Percentiles rank a stretch among this genome's conserved stretches.
phyloP scores from a whole-genome alignment of 208 protist species.

The Wallacemonas sp. region DNA sequence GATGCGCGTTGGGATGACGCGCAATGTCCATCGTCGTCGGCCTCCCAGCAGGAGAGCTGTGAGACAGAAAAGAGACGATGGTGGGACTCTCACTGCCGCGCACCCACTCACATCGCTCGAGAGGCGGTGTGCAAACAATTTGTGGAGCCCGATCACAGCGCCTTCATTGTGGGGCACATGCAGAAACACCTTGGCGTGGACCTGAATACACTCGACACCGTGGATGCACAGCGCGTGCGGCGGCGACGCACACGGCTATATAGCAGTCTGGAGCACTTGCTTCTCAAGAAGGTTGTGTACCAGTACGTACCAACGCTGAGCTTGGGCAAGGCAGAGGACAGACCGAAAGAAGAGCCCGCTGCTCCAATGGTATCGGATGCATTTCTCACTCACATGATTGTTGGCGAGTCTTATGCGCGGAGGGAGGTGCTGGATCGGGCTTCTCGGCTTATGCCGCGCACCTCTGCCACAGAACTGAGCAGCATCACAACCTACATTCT shows the following conservation, averaged over 20 bases:
- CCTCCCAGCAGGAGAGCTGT: no score
- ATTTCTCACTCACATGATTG: slow-evolving; percentile 50
- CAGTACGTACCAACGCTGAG: slow-evolving; percentile 28
- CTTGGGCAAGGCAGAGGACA: neutral
- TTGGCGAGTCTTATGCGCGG: slow-evolving; percentile 50
- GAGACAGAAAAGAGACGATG: slow-evolving; percentile 18
- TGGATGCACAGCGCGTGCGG: slow-evolving; percentile 45
- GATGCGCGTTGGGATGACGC: slow-evolving; percentile 6
- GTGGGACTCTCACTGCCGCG: slow-evolving; percentile 41
- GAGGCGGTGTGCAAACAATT: slow-evolving; percentile 54
- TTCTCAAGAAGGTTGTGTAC: slow-evolving; percentile 38
- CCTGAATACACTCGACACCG: slow-evolving; percentile 61
- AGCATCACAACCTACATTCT: slow-evolving; percentile 51
- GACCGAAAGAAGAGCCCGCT: neutral
- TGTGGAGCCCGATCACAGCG: slow-evolving; percentile 50
- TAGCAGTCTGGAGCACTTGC: slow-evolving; percentile 57
- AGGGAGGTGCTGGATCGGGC: slow-evolving; percentile 63
- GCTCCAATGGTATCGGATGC: slow-evolving; percentile 21
- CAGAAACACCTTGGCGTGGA: slow-evolving; percentile 78
- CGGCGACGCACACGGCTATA: slow-evolving; percentile 57
- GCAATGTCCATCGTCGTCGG: slow-evolving; percentile 21
- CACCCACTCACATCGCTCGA: slow-evolving; percentile 52
- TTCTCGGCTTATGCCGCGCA: slow-evolving; percentile 57
- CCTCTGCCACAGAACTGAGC: slow-evolving; percentile 34
- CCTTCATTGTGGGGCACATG: slow-evolving; percentile 61